Conservation (phyloP, 139 green algal species). For the Gonium pectorale region DNA sequence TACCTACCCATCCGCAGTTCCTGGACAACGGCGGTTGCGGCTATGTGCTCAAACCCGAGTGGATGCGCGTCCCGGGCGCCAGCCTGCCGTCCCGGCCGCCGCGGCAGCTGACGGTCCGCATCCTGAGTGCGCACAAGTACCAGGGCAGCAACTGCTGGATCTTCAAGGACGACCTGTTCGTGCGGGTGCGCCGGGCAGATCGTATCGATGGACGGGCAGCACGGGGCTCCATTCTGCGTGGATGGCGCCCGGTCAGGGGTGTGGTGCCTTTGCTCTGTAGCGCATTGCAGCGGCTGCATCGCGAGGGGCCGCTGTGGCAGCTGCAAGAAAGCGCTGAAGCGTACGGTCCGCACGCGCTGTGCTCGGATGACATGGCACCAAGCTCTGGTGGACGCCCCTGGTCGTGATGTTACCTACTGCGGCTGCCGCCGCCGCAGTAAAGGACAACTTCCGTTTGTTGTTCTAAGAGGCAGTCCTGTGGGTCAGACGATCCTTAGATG, state of each 20-base stretch:
- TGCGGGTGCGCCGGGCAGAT: too few species aligned
- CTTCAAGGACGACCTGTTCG: constrained; percentile 53
- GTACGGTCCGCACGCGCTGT: too few species aligned
- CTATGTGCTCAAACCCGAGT: constrained; percentile 62
- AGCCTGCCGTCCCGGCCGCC: neutral
- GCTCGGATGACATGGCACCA: too few species aligned
- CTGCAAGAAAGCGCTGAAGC: too few species aligned
- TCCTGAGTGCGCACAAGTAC: constrained; percentile 36
- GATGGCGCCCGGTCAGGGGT: neutral
- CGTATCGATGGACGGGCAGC: too few species aligned
- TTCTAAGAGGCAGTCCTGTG: neutral
- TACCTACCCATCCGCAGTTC: constrained; percentile 38
- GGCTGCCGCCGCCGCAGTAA: too few species aligned
- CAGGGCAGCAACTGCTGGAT: constrained; percentile 31
- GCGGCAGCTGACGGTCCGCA: constrained; percentile 19
- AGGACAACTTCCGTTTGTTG: neutral
- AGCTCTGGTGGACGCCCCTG: too few species aligned
- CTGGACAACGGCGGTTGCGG: constrained; percentile 51
- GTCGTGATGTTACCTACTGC: too few species aligned
- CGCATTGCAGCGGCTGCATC: neutral
- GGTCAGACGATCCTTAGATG: neutral
- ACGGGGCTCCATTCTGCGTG: too few species aligned
- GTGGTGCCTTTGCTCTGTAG: neutral
- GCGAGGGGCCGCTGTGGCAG: neutral
- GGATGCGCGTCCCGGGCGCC: constrained; percentile 34